Percentiles rank a stretch among this genome's conserved stretches.
phyloP scores from a whole-genome alignment of 164 flowering plant species.

The Protea cynaroides region DNA sequence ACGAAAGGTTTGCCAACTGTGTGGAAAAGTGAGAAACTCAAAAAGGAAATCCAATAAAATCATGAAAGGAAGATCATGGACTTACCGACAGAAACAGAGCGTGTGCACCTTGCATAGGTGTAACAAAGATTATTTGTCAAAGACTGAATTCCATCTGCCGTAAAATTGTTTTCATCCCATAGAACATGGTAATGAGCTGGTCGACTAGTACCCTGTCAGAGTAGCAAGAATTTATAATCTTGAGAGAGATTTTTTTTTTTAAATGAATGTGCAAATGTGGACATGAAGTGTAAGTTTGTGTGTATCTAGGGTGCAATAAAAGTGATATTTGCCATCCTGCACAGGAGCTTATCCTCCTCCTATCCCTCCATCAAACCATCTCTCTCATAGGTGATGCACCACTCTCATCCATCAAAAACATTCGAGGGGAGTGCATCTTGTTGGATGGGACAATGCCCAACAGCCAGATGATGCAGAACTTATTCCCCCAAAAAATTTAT shows the following conservation, averaged over 20 bases:
- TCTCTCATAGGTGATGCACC: too few relatives aligned
- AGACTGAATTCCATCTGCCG: constrained; percentile 72
- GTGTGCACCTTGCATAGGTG: constrained; percentile 91
- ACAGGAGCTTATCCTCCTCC: too few relatives aligned
- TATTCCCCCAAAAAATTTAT: too few relatives aligned
- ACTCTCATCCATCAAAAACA: not conserved
- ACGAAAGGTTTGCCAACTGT: too few relatives aligned
- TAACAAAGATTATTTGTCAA: constrained; percentile 60
- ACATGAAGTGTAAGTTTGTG: too few relatives aligned
- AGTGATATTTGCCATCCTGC: too few relatives aligned
- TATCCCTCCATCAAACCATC: too few relatives aligned
- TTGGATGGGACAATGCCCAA: not conserved
- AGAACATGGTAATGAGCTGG: constrained; percentile 81
- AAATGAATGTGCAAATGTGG: too few relatives aligned
- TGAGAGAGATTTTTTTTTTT: too few relatives aligned
- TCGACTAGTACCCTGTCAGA: constrained; percentile 58
- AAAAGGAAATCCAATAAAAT: not conserved
- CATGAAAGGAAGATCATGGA: not conserved
- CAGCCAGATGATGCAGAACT: not conserved
- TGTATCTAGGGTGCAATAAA: too few relatives aligned
- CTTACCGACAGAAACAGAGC: constrained; percentile 92
- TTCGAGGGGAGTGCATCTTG: not conserved
- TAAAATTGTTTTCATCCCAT: constrained; percentile 72
- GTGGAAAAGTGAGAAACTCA: too few relatives aligned
- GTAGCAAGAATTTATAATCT: too few relatives aligned